phyloP scores from a whole-genome alignment of 1,284 basidiomycete species.

The Trichosporon asahii region DNA sequence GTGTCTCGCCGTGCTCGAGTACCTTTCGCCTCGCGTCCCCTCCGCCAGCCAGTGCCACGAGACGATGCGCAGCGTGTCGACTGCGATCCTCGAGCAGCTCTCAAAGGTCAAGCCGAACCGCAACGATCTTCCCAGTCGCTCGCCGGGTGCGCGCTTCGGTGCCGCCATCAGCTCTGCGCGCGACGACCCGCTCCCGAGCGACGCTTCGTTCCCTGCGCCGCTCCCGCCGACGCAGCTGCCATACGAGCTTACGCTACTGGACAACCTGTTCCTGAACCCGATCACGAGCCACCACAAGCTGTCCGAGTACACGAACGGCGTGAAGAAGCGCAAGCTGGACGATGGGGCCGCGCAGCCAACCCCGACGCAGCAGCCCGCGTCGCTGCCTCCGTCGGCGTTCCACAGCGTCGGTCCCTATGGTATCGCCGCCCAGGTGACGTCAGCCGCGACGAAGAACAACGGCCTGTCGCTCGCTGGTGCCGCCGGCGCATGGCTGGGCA shows the following conservation, averaged over 20 bases:
- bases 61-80: constrained; percentile 47
- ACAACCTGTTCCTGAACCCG: constrained; percentile 53
- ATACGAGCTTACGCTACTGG: constrained; percentile 51
- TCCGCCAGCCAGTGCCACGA: constrained; percentile 51
- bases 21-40: constrained; percentile 50
- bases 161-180: constrained; percentile 46
- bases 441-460: constrained; percentile 1
- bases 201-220: constrained; percentile 45
- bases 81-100: constrained; percentile 49
- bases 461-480: constrained; percentile 16
- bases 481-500: constrained; percentile 22
- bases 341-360: constrained; percentile 6
- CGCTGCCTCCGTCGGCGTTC: constrained; percentile 39
- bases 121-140: constrained; percentile 21
- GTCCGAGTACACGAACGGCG: constrained; percentile 47
- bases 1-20: constrained; percentile 50
- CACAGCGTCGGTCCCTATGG: constrained; percentile 32
- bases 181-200: constrained; percentile 41
- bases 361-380: not conserved
- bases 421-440: constrained; percentile 27
- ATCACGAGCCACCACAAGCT: constrained; percentile 50
- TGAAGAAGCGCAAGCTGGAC: constrained; percentile 28
- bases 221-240: constrained; percentile 47
- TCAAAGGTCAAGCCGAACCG: constrained; percentile 34
- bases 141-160: constrained; percentile 33